A percentile compares a stretch with the other conserved stretches of the same genome.
phyloP scores from a whole-genome alignment of 2,329 filamentous ascomycete species.

The Ceratocystiopsis sp. region DNA sequence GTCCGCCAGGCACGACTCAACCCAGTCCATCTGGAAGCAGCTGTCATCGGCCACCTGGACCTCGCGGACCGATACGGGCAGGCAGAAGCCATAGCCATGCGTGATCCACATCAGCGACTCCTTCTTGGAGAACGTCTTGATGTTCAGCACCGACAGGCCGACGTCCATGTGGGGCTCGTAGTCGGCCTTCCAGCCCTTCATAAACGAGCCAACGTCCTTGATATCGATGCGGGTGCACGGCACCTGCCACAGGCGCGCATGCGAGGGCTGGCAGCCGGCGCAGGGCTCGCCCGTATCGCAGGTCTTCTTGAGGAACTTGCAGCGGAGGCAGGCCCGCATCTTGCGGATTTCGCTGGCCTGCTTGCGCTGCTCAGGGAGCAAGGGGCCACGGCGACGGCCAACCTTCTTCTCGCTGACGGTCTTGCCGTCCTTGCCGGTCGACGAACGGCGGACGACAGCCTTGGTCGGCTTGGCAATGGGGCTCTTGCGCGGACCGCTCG shows the following conservation, averaged over 20 bases:
- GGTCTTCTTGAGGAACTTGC: conserved; percentile 98
- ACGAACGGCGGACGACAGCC: conserved; percentile 65
- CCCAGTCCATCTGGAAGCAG: conserved; percentile 89
- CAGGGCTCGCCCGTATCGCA: conserved; percentile 97
- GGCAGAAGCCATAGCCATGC: conserved; percentile 83
- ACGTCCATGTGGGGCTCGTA: conserved; percentile 80
- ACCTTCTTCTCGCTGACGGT: conserved; percentile 72
- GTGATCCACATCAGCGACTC: conserved; percentile 75
- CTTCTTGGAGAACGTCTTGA: conserved; percentile 63
- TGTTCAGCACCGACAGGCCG: conserved; percentile 83
- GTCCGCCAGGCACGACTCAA: conserved; percentile 54
- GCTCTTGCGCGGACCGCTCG: conserved; percentile 51
- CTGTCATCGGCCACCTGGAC: conserved; percentile 83
- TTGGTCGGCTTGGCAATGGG: conserved; percentile 70
- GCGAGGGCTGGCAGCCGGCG: conserved; percentile 85
- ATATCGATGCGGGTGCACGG: conserved; percentile 96
- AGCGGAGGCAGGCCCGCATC: conserved; percentile 78
- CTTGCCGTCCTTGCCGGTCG: conserved; percentile 57
- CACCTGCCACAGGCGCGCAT: conserved; percentile 91
- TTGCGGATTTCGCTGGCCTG: conserved; percentile 96
- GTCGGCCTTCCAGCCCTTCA: conserved; percentile 98
- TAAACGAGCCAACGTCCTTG: conserved; percentile 95
- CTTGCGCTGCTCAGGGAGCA: conserved; percentile 85
- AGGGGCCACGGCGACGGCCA: conserved; percentile 72
- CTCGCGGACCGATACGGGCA: conserved; percentile 85